These are phyloP conservation scores for Elsinoe batatas DNA, from an alignment of 2,329 filamentous ascomycete genomes.

Conservation along the genomic window DNA sequence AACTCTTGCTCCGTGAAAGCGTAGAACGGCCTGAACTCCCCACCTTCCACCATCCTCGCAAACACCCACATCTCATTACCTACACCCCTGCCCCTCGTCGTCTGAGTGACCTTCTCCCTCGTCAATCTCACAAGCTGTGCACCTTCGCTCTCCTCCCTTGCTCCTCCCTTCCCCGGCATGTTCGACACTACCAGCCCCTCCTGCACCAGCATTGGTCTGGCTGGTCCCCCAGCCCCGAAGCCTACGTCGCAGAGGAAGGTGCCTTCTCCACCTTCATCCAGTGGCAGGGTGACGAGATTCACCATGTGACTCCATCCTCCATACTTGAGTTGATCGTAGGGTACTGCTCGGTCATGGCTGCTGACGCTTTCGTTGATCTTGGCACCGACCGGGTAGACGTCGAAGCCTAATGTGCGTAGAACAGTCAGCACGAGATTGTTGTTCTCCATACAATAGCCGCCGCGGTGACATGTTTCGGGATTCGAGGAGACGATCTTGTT, in stretches of 20 bases:
- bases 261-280: slow-evolving; percentile 22
- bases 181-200: slow-evolving; percentile 16
- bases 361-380: slow-evolving; percentile 27
- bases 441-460: slow-evolving; percentile 55
- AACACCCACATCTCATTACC: slow-evolving; percentile 33
- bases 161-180: slow-evolving; percentile 19
- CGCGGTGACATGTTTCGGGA: slow-evolving; percentile 29
- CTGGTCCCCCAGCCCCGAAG: slow-evolving; percentile 29
- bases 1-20: slow-evolving; percentile 59
- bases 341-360: background rate
- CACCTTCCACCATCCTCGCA: slow-evolving; percentile 29
- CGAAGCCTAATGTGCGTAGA: slow-evolving; percentile 43
- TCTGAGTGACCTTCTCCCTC: background rate
- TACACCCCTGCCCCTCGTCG: slow-evolving; percentile 20
- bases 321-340: slow-evolving; percentile 17
- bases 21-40: slow-evolving; percentile 52
- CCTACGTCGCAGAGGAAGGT: slow-evolving; percentile 34
- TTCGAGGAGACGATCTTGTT: slow-evolving; percentile 40
- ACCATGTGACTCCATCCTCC: slow-evolving; percentile 35
- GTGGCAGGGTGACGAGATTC: slow-evolving; percentile 33
- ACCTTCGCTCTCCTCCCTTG: slow-evolving; percentile 22
- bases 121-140: slow-evolving; percentile 1
- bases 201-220: slow-evolving; percentile 30
- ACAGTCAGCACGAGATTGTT: slow-evolving; percentile 45
- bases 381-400: slow-evolving; percentile 32